phyloP scores from a whole-genome alignment of 495 filamentous ascomycete species.

The Bombardia bombarda region DNA sequence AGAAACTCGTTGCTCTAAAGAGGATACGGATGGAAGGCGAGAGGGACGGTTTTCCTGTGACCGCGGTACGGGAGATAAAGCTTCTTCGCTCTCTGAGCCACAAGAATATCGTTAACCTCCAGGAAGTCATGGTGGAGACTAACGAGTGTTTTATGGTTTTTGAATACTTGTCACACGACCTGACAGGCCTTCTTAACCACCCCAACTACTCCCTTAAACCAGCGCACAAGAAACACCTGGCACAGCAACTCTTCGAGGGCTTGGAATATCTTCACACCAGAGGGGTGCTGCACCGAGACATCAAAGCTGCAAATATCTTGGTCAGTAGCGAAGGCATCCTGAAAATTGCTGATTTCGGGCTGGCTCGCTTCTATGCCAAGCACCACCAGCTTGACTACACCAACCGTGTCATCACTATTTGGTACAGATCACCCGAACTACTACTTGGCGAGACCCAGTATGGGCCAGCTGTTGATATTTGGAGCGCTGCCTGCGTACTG shows the following conservation, averaged over 20 bases:
- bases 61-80: conserved; percentile 94
- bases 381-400: conserved; percentile 92
- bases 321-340: conserved; percentile 97
- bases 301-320: conserved; percentile 96
- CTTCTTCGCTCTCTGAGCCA: conserved; percentile 90
- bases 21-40: conserved; percentile 87
- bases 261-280: conserved; percentile 90
- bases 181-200: conserved; percentile 70
- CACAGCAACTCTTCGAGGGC: conserved; percentile 88
- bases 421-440: conserved; percentile 92
- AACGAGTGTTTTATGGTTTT: conserved; percentile 99
- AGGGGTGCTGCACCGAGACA: conserved; percentile 91
- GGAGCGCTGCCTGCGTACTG: conserved; percentile 95
- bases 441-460: conserved; percentile 92
- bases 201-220: conserved; percentile 81
- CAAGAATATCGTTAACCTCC: conserved; percentile 76
- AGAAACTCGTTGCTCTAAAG: conserved; percentile 85
- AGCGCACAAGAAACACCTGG: conserved; percentile 88
- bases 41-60: conserved; percentile 94
- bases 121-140: conserved; percentile 96
- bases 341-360: conserved; percentile 93
- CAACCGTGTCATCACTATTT: conserved; percentile 96
- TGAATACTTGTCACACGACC: conserved; percentile 92
- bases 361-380: conserved; percentile 96
- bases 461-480: conserved; percentile 91